phyloP scores from a whole-genome alignment of 768 basidiomycete genomes.

The Naganishia friedmannii region DNA sequence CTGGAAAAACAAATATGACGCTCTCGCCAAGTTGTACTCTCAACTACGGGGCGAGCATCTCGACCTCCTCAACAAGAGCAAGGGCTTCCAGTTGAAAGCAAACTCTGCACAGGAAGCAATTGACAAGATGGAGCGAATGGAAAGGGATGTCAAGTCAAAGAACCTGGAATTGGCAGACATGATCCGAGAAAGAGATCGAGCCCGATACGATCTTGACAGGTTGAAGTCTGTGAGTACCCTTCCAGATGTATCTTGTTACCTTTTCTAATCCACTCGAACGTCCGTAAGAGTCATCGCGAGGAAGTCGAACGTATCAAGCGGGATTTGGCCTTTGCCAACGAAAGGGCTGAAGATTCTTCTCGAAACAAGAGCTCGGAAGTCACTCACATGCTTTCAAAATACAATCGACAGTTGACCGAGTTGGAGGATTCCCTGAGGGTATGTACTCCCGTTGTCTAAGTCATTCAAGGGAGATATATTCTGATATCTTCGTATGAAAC shows the following conservation, averaged over 20 bases:
- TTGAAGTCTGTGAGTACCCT: slow-evolving; percentile 64
- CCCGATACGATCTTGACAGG: slow-evolving; percentile 90
- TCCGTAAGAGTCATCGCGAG: slow-evolving; percentile 73
- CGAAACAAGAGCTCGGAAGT: slow-evolving; percentile 91
- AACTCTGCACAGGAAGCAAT: slow-evolving; percentile 97
- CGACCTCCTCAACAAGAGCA: slow-evolving; percentile 94
- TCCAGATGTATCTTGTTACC: not conserved
- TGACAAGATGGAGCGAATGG: slow-evolving; percentile 98
- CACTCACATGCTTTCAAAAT: slow-evolving; percentile 78
- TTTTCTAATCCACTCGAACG: not conserved
- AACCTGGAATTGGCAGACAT: slow-evolving; percentile 97
- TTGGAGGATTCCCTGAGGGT: slow-evolving; percentile 93
- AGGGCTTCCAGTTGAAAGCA: slow-evolving; percentile 94
- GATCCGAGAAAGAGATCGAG: slow-evolving; percentile 94
- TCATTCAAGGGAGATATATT: not conserved
- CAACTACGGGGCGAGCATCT: slow-evolving; percentile 95
- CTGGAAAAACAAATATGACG: slow-evolving; percentile 99
- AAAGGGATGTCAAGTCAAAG: slow-evolving; percentile 95
- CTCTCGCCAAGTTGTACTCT: slow-evolving; percentile 95
- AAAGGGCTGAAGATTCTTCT: slow-evolving; percentile 91
- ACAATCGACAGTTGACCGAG: slow-evolving; percentile 91
- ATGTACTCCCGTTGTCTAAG: slow-evolving; percentile 23
- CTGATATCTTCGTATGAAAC: slow-evolving; percentile 9
- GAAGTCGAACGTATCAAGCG: slow-evolving; percentile 87
- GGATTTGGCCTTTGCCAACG: slow-evolving; percentile 90